These are phyloP conservation scores for Lentinula aciculospora DNA, from an alignment of 768 basidiomycete genomes.

Conservation along the genomic window DNA sequence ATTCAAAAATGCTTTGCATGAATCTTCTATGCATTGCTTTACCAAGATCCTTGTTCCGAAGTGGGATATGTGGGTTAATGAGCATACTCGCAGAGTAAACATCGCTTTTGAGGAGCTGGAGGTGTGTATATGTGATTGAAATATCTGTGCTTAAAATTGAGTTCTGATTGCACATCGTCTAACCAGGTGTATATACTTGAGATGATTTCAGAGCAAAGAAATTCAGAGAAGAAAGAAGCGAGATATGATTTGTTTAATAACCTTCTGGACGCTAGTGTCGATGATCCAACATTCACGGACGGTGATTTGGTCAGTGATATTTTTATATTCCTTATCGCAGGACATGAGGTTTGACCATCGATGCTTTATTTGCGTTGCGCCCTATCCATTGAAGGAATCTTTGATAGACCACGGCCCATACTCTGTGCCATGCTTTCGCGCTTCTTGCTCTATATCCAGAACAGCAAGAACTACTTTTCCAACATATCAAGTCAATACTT, in stretches of 20 bases:
- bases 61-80: conserved; percentile 31
- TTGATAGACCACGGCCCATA: conserved; percentile 27
- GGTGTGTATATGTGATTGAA: conserved; percentile 19
- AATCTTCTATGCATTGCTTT: conserved; percentile 31
- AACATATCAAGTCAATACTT: conserved; percentile 27
- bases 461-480: conserved; percentile 28
- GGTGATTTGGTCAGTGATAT: conserved; percentile 29
- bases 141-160: not conserved
- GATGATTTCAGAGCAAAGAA: conserved; percentile 43
- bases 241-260: conserved; percentile 48
- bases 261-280: conserved; percentile 44
- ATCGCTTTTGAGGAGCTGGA: conserved; percentile 38
- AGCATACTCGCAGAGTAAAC: conserved; percentile 22
- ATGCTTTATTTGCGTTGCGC: not conserved
- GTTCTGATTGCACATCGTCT: not conserved
- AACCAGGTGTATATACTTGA: conserved; percentile 40
- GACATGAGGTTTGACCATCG: conserved; percentile 41
- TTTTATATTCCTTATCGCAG: conserved; percentile 51
- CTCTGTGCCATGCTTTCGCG: conserved; percentile 32
- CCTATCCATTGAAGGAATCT: not conserved
- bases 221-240: conserved; percentile 27
- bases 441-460: conserved; percentile 34
- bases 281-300: conserved; percentile 8
- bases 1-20: conserved; percentile 44
- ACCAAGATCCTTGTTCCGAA: conserved; percentile 32